Evolutionary conservation across 2,329 filamentous ascomycete genomes (phyloP), one percentile per base, ranked within the genome.

Genomic region (Juglanconis juglandina): DNA sequence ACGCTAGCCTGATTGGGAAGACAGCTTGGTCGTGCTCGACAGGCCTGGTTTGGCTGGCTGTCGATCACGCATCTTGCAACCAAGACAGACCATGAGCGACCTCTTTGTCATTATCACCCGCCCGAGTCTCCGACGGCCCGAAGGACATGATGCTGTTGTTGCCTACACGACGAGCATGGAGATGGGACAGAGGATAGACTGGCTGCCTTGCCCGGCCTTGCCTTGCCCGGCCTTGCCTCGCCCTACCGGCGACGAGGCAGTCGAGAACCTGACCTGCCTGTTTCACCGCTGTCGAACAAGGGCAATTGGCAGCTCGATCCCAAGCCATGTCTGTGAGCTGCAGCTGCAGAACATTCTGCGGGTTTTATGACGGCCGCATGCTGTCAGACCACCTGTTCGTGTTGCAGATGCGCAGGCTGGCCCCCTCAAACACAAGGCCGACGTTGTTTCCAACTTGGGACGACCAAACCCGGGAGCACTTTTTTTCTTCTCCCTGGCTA

Each of bases 211-310:
- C 24, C 24, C 24, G 17, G 17, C 17, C 17, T 17, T 17, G 17
- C 17, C 17, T 17, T 2, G 17, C 17, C 17, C 17, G 17, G 17
- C 17, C 17, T 17, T 24, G 24, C 24, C 24, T 24, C 24, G 24
- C 24, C 24, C 24, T 24, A 24, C 24, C 24, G 5, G 39, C 39
- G 39, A n/a, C n/a, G 39, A 42, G 39, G 39, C 39, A 10, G 39
- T 42, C 51, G 49, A 55, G 51, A 54, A 46, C 57, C 24, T 24
- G 24, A 24, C 24, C 24, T 24, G 24, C 24, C 24, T 55, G 57
- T 59, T 55, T 59, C 57, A 59, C 44, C 14, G 51, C 35, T 37
- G 32, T 50, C 50, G 53, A 53, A 53, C 53, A 60, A 48, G 24
- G 50, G 33, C 33, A 39, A 50, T 2, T 24, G 24, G 24, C 24